These are phyloP conservation scores for Brassica carinata DNA, from an alignment of 345 rosid genomes.

Conservation along the genomic window DNA sequence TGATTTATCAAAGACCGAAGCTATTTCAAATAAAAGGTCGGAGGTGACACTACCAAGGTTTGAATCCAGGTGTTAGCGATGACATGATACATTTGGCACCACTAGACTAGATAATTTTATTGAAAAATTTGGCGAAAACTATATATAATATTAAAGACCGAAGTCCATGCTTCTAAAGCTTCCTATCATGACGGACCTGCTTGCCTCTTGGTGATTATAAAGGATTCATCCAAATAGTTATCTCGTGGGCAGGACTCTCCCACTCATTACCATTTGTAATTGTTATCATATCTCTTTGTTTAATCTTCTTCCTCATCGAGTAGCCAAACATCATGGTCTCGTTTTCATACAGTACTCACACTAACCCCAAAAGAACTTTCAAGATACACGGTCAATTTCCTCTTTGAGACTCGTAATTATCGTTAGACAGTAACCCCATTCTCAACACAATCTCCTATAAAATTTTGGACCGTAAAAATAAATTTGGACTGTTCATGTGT, in stretches of 20 bases:
- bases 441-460: not conserved
- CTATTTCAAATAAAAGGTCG: too few species aligned
- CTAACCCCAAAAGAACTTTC: not conserved
- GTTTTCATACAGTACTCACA: not conserved
- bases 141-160: too few species aligned
- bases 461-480: not conserved
- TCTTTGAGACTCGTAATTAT: not conserved
- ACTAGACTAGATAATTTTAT: too few species aligned
- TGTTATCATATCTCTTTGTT: not conserved
- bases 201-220: not conserved
- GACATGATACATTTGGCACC: too few species aligned
- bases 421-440: not conserved
- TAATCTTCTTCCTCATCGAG: not conserved
- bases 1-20: too few species aligned
- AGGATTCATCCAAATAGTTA: not conserved
- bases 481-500: too few species aligned
- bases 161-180: too few species aligned
- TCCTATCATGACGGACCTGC: too few species aligned
- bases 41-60: too few species aligned
- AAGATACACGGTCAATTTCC: constrained; percentile 1
- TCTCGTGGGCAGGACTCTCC: not conserved
- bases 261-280: not conserved
- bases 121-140: too few species aligned
- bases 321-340: not conserved
- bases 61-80: too few species aligned